Evolutionary conservation across 2,329 filamentous ascomycete genomes (phyloP), one percentile per base, ranked within the genome.

Genomic region (Fusarium musae): DNA sequence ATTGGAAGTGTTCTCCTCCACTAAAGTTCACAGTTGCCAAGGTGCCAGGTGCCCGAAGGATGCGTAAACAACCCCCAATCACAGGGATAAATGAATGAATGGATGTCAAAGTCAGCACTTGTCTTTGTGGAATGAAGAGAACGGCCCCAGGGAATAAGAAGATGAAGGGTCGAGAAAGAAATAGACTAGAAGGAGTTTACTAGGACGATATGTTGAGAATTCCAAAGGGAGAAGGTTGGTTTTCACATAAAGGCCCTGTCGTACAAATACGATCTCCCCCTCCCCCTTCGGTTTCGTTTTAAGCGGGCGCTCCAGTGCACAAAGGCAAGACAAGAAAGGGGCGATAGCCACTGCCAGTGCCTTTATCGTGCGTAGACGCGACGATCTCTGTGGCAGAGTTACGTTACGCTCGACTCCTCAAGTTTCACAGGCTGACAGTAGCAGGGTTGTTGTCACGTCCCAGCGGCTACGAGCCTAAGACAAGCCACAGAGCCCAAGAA

Each of bases 331-430:
- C 44, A 63, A 46, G 64, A 62, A 54, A 71, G 39, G 50, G 50
- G 50, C 50, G 39, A 61, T 56, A 63, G 49, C 62, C 54, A 58
- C 54, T 63, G 21, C 28, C 46, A 61, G 30, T 49, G 32, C 37
- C 37, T 62, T 44, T 62, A 59, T 47, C 40, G 46, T 54, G 59
- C 43, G 50, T 52, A 56, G 58, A 50, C 61, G 66, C 66, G 65
- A 72, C 67, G 49, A 74, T 76, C 74, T 75, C 62, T 74, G 73
- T 66, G 59, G 66, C 75, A 77, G 49, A 54, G 62, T 70, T 64
- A 67, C 69, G 74, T 74, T 77, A 67, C 65, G 69, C 42, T 65
- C 42, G 62, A 66, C 54, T 58, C 30, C 54, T 58, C 54, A 58
- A 50, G 75, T 75, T 75, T 76, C 75, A 76, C 54, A 67, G 67